phyloP scores from a whole-genome alignment of 2,329 filamentous ascomycete species.

The Drechmeria coniospora region DNA sequence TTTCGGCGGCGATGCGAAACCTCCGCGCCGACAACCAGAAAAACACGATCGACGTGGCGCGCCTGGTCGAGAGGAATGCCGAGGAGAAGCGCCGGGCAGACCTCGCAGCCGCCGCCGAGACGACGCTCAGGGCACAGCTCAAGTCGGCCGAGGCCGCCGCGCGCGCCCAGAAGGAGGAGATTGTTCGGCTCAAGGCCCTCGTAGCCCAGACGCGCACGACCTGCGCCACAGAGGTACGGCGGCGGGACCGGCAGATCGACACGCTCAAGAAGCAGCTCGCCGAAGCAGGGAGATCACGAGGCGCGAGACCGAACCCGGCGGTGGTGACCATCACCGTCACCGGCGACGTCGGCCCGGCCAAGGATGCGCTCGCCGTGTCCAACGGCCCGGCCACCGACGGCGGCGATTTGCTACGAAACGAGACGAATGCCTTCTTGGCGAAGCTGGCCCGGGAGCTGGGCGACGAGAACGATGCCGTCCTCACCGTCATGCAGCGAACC shows the following conservation, averaged over 20 bases:
- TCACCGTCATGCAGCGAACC: slow-evolving; percentile 55
- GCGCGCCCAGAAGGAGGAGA: slow-evolving; percentile 70
- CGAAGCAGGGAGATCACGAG: slow-evolving; percentile 49
- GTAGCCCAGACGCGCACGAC: slow-evolving; percentile 72
- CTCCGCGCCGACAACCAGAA: slow-evolving; percentile 62
- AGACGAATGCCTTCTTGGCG: slow-evolving; percentile 85
- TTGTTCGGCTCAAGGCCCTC: slow-evolving; percentile 60
- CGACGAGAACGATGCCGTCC: slow-evolving; percentile 79
- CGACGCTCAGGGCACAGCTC: slow-evolving; percentile 52
- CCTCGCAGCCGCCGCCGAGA: slow-evolving; percentile 53
- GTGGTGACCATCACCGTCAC: slow-evolving; percentile 42
- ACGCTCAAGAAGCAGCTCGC: slow-evolving; percentile 74
- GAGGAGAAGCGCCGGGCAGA: slow-evolving; percentile 41
- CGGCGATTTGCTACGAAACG: slow-evolving; percentile 63
- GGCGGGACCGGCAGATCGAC: slow-evolving; percentile 79
- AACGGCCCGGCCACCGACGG: slow-evolving; percentile 20
- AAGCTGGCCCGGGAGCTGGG: slow-evolving; percentile 69
- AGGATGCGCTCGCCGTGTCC: slow-evolving; percentile 17
- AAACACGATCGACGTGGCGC: slow-evolving; percentile 52
- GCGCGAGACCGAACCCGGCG: slow-evolving; percentile 36
- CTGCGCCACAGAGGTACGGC: slow-evolving; percentile 81
- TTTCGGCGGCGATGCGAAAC: slow-evolving; percentile 62
- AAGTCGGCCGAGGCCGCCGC: slow-evolving; percentile 59
- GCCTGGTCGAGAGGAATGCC: slow-evolving; percentile 35
- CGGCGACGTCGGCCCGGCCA: slow-evolving; percentile 35